Evolutionary conservation across 2,329 filamentous ascomycete species (phyloP).

Genomic region (Paraconiothyrium sp.): DNA sequence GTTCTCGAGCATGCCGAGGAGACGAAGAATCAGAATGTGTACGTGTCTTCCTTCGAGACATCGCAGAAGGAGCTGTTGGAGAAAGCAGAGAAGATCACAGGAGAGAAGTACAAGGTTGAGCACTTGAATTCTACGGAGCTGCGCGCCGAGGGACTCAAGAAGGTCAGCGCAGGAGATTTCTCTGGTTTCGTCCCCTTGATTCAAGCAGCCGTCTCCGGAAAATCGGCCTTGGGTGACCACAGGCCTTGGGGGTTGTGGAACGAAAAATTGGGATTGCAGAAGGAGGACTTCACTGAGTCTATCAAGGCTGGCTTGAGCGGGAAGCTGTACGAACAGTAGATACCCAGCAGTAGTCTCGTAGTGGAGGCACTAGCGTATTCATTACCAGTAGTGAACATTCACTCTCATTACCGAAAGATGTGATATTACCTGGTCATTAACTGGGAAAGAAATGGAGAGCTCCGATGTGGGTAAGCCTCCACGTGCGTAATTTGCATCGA

Average conservation of each 20-base stretch:
- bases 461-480: too few species aligned
- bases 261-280: constrained; percentile 52
- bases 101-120: constrained; percentile 61
- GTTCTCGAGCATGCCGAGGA: constrained; percentile 60
- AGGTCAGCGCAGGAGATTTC: constrained; percentile 50
- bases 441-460: too few species aligned
- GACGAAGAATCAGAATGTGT: constrained; percentile 68
- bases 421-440: too few species aligned
- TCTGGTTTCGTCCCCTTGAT: constrained; percentile 35
- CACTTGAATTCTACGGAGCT: constrained; percentile 46
- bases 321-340: constrained; percentile 26
- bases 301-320: constrained; percentile 43
- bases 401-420: too few species aligned
- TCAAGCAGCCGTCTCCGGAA: constrained; percentile 26
- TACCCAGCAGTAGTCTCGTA: not conserved
- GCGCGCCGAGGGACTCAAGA: constrained; percentile 41
- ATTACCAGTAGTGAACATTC: not conserved
- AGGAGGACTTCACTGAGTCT: constrained; percentile 52
- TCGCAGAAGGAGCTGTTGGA: constrained; percentile 67
- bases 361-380: not conserved
- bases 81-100: constrained; percentile 63
- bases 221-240: constrained; percentile 36
- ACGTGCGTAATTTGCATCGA: too few species aligned
- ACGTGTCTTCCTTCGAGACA: constrained; percentile 65
- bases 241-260: constrained; percentile 47